phyloP scores from a whole-genome alignment of 1,139 yeast species.

The Nakaseomyces sp. region DNA sequence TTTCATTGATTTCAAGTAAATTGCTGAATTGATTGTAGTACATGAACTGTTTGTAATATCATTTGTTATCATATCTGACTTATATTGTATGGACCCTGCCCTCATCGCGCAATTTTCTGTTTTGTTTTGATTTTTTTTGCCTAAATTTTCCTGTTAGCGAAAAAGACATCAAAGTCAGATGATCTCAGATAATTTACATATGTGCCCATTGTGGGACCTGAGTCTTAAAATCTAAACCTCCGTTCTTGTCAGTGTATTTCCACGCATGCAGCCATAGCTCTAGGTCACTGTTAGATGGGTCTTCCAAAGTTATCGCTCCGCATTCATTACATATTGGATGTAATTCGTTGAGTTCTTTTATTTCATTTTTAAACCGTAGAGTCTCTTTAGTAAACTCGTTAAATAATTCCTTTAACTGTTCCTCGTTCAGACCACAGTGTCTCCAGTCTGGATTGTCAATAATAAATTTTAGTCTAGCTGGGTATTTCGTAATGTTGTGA shows the following conservation, averaged over 20 bases:
- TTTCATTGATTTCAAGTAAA: background rate
- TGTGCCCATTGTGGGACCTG: slow-evolving; percentile 68
- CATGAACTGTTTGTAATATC: no score
- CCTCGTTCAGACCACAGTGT: slow-evolving; percentile 40
- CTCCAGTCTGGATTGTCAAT: slow-evolving; percentile 70
- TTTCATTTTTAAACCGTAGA: slow-evolving; percentile 11
- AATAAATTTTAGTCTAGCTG: slow-evolving; percentile 21
- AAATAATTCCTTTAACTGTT: slow-evolving; percentile 28
- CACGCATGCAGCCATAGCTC: slow-evolving; percentile 53
- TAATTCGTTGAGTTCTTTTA: slow-evolving; percentile 31
- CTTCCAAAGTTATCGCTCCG: slow-evolving; percentile 34
- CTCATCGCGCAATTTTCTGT: no score
- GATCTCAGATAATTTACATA: background rate
- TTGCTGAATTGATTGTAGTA: no score
- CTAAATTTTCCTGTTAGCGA: background rate
- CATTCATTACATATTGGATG: slow-evolving; percentile 39
- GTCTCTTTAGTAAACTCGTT: slow-evolving; percentile 23
- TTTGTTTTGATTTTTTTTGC: no score
- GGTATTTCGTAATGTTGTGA: slow-evolving; percentile 22
- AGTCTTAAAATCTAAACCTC: slow-evolving; percentile 53
- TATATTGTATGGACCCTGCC: no score
- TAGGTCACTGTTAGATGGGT: slow-evolving; percentile 35
- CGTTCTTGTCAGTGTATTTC: slow-evolving; percentile 44
- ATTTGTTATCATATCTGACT: no score
- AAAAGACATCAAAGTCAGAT: background rate